Percentiles rank a stretch among this genome's conserved stretches.
These are phyloP conservation scores for Trichoderma asperellum DNA, from an alignment of 2,329 filamentous ascomycete genomes.

Conservation along the genomic window DNA sequence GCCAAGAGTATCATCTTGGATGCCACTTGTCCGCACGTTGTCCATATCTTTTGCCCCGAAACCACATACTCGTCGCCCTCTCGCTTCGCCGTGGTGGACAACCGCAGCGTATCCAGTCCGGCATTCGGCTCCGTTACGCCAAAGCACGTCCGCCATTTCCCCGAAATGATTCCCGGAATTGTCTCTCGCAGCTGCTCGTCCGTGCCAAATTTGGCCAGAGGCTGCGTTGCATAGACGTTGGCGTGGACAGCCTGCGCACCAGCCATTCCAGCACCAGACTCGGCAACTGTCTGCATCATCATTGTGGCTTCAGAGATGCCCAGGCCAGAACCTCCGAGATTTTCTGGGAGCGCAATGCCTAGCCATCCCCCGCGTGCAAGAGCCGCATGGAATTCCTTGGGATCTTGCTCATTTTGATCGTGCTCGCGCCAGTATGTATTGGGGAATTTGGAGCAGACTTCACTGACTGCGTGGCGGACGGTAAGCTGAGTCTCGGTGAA, in stretches of 20 bases:
- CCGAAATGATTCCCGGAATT: conserved; percentile 72
- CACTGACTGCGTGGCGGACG: conserved; percentile 70
- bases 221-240: conserved; percentile 76
- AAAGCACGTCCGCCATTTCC: conserved; percentile 74
- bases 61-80: conserved; percentile 65
- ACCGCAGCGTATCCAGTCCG: conserved; percentile 74
- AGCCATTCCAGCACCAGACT: conserved; percentile 80
- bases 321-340: conserved; percentile 73
- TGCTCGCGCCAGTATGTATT: conserved; percentile 77
- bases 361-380: conserved; percentile 78
- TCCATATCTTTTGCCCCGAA: conserved; percentile 86
- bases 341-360: conserved; percentile 76
- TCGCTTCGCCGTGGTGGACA: conserved; percentile 65
- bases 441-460: conserved; percentile 71
- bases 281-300: conserved; percentile 83
- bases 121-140: conserved; percentile 85
- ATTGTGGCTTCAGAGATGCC: conserved; percentile 82
- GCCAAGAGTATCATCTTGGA: conserved; percentile 82
- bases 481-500: conserved; percentile 75
- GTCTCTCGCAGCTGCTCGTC: conserved; percentile 64
- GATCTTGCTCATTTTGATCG: conserved; percentile 72
- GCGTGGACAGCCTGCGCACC: conserved; percentile 66
- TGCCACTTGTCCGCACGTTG: conserved; percentile 81
- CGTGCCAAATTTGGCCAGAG: conserved; percentile 73
- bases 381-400: conserved; percentile 74